Evolutionary conservation across 129 eudicot genomes (phyloP).

Genomic region (Arctium lappa): DNA sequence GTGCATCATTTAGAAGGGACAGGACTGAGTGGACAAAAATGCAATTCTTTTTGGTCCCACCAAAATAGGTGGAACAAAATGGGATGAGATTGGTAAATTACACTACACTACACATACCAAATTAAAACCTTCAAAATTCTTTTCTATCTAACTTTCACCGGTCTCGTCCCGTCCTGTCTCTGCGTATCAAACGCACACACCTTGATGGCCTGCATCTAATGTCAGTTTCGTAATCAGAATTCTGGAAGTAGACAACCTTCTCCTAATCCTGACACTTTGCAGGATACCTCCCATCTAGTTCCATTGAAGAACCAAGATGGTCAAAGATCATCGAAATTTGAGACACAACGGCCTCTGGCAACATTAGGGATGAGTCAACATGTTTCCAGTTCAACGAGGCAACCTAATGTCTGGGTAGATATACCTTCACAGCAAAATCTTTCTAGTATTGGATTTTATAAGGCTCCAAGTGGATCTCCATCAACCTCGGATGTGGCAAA

Average conservation of each 20-base stretch:
- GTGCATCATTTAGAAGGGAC: too few relatives aligned
- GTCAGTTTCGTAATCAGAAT: conserved; percentile 13
- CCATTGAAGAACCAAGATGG: conserved; percentile 26
- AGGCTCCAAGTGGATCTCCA: conserved; percentile 30
- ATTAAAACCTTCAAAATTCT: background rate
- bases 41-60: background rate
- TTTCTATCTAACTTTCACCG: background rate
- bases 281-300: conserved; percentile 23
- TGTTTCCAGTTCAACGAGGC: conserved; percentile 29
- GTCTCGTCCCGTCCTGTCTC: background rate
- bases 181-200: background rate
- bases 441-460: conserved; percentile 28
- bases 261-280: conserved; percentile 28
- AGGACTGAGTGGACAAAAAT: background rate
- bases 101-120: background rate
- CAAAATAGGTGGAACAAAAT: background rate
- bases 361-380: conserved; percentile 22
- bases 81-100: background rate
- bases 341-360: conserved; percentile 19
- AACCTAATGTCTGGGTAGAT: conserved; percentile 37
- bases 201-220: background rate
- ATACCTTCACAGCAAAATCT: conserved; percentile 34
- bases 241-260: conserved; percentile 19
- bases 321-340: conserved; percentile 26
- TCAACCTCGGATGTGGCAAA: conserved; percentile 39